These are phyloP conservation scores for Russula earlei DNA, from an alignment of 768 basidiomycete genomes.

Conservation along the genomic window DNA sequence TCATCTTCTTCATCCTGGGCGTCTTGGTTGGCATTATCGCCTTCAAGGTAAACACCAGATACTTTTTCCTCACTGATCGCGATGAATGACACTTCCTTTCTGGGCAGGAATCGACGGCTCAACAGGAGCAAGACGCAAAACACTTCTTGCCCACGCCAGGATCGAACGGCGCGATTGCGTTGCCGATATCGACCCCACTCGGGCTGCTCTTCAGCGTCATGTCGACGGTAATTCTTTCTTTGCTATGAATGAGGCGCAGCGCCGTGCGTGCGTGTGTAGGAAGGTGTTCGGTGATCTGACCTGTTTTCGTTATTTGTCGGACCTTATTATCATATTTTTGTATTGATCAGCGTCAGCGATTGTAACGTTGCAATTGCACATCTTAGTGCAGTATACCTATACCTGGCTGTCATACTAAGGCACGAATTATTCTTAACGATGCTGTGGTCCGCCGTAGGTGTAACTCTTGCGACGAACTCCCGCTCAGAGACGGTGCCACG, in stretches of 20 bases:
- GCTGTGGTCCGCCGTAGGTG: too few species aligned
- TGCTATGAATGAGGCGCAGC: not conserved
- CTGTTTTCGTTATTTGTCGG: not conserved
- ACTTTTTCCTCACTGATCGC: too few species aligned
- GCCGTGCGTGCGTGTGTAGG: not conserved
- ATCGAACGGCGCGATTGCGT: constrained; percentile 26
- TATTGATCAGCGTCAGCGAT: too few species aligned
- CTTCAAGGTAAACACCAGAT: constrained; percentile 53
- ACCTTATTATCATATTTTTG: too few species aligned
- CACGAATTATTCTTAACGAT: too few species aligned
- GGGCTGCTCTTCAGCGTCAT: not conserved
- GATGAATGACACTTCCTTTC: not conserved
- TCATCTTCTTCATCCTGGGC: constrained; percentile 65
- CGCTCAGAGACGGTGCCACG: too few species aligned
- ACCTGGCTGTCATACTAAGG: too few species aligned
- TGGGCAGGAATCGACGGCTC: constrained; percentile 46
- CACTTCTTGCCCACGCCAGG: constrained; percentile 58
- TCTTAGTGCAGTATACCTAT: too few species aligned
- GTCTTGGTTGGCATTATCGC: constrained; percentile 68
- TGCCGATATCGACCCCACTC: not conserved
- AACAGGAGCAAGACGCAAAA: constrained; percentile 42
- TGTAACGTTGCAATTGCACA: too few species aligned
- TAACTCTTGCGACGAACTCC: too few species aligned
- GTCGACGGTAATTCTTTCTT: not conserved
- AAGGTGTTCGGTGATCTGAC: not conserved